Conservation (phyloP, 805 yeast genomes). For the Teunomyces stri region DNA sequence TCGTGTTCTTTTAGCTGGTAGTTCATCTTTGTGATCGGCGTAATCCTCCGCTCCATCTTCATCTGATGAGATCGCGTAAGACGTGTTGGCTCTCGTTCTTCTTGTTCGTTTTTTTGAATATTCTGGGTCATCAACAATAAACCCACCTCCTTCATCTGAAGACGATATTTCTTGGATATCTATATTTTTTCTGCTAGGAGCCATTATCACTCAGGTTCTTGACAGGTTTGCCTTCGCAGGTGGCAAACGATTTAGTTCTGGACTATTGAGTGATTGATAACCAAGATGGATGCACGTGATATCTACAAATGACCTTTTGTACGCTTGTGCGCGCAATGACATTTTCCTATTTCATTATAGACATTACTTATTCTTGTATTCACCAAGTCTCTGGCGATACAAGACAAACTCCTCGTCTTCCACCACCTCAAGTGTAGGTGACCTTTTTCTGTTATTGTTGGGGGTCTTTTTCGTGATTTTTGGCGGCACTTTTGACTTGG, state of each 20-base stretch:
- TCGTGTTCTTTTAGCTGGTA: constrained; percentile 9
- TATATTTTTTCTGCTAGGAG: background rate
- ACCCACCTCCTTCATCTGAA: constrained; percentile 34
- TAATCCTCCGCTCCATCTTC: constrained; percentile 12
- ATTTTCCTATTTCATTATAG: background rate
- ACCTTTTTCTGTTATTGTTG: constrained; percentile 7
- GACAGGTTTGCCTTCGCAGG: background rate
- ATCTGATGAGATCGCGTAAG: constrained; percentile 27
- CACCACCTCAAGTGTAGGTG: constrained; percentile 24
- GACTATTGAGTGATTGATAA: too few relatives aligned
- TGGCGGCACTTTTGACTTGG: background rate
- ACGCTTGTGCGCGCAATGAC: background rate
- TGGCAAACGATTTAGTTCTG: background rate
- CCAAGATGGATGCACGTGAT: background rate
- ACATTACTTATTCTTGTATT: constrained; percentile 4
- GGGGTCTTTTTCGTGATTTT: background rate
- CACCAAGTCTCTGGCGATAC: constrained; percentile 17
- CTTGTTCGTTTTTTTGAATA: constrained; percentile 17
- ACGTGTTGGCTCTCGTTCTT: constrained; percentile 8
- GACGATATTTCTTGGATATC: background rate
- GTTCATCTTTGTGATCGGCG: constrained; percentile 7
- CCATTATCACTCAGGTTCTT: background rate
- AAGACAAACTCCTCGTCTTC: constrained; percentile 30
- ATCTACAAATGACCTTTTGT: background rate
- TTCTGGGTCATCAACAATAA: constrained; percentile 38